Base-by-base conservation (phyloP, 192 early-diverging fungal species). In the Umbelopsis ramanniana region DNA sequence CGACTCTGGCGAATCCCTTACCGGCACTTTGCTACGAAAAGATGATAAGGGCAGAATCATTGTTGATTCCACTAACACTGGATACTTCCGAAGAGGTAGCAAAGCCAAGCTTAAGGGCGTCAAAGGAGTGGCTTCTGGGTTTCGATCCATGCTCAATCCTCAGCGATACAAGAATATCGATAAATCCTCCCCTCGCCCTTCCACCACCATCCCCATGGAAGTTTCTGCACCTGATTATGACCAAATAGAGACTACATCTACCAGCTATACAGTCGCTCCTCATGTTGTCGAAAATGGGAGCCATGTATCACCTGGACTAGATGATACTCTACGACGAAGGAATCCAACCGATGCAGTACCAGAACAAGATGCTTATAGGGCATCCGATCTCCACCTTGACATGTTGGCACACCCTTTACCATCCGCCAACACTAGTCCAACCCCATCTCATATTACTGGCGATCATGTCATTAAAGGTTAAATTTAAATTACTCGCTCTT, bases 311-410 rank as follows among this genome's bases (percentile, higher is more conserved):
- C 11, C 40, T 4, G 40, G 40, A 11, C 40, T 12, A 43, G 40
- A 43, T 12, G 40, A 43, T 11, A 12, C 53, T 10, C 26, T 54
- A 24, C 19, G 53, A 3, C n/a, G 53, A 54, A 54, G 29, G 37
- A 35, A 35, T 14, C 57, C 57, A 63, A 19, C 57, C 15, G 57
- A 63, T 26, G 57, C 12, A 14, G 5, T 8, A 11, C 2, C 26
- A 11, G 26, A 43, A 5, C 40, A 8, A 6, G 17, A 50, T 19
- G 48, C 17, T 5, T 50, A 50, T 21, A 50, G 0, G 15, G 6
- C 48, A 3, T 50, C 48, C 5, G 57, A 63, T 37, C 57, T 63
- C 10, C 57, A 63, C 57, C 57, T 63, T 63, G 57, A 63, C 33
- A 63, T 63, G 57, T 37, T 63, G 40, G 11, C 40, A 43, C 40